A percentile compares a stretch with the other conserved stretches of the same genome.
phyloP scores from a whole-genome alignment of 768 basidiomycete genomes.

The Xanthoconium purpureum region DNA sequence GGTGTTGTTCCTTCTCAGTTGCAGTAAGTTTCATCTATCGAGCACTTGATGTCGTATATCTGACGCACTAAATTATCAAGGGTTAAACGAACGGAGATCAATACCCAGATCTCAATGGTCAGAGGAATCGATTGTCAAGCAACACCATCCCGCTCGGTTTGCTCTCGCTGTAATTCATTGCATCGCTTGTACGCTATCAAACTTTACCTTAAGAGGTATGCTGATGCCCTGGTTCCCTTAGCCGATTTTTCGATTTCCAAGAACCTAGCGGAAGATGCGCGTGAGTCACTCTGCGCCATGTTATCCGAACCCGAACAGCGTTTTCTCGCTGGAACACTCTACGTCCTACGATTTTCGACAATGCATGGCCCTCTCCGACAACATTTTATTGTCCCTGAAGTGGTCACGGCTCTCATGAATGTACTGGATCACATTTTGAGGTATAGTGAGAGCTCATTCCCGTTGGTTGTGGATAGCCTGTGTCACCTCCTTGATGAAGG shows the following conservation, averaged over 20 bases:
- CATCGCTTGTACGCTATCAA: background rate
- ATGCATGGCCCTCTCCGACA: background rate
- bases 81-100: background rate
- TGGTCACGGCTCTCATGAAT: too few relatives aligned
- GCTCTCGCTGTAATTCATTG: background rate
- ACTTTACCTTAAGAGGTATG: too few relatives aligned
- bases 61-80: background rate
- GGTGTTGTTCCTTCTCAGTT: constrained; percentile 6
- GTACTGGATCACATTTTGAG: too few relatives aligned
- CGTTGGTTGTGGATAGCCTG: too few relatives aligned
- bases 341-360: background rate
- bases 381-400: background rate
- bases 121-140: background rate
- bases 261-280: too few relatives aligned
- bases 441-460: too few relatives aligned
- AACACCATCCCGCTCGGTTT: background rate
- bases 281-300: too few relatives aligned
- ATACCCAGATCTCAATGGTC: background rate
- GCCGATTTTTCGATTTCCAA: background rate
- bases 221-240: background rate
- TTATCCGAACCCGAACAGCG: too few relatives aligned
- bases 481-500: too few relatives aligned
- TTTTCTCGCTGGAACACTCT: background rate
- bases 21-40: background rate
- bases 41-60: background rate